phyloP scores from a whole-genome alignment of 495 filamentous ascomycete genomes.

The Aspergillus kassunensis region DNA sequence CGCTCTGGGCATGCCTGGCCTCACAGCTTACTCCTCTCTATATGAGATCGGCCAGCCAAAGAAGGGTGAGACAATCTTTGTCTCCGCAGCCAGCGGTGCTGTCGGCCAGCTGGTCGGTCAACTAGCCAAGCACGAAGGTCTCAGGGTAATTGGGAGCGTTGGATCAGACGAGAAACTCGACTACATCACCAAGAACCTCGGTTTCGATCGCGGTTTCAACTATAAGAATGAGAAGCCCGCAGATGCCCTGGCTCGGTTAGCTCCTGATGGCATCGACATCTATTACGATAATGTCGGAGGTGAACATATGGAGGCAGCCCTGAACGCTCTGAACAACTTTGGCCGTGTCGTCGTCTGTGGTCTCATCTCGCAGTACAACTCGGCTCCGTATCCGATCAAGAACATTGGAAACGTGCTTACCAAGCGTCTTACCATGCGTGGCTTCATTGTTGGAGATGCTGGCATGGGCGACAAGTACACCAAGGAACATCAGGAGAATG shows the following conservation, averaged over 20 bases:
- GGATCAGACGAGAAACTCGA: constrained; percentile 66
- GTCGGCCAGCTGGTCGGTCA: constrained; percentile 84
- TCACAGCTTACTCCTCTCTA: constrained; percentile 77
- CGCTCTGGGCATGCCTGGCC: constrained; percentile 80
- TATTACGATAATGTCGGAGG: constrained; percentile 96
- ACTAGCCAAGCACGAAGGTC: constrained; percentile 80
- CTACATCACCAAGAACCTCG: constrained; percentile 59
- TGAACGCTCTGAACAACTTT: constrained; percentile 63
- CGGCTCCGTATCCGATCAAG: constrained; percentile 59
- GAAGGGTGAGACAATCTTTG: constrained; percentile 85
- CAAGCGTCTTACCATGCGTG: constrained; percentile 61
- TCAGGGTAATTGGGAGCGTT: constrained; percentile 76
- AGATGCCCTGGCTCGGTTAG: constrained; percentile 69
- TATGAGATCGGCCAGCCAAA: constrained; percentile 81
- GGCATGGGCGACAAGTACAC: constrained; percentile 67
- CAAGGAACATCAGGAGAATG: constrained; percentile 74
- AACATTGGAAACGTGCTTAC: constrained; percentile 54
- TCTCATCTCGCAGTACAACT: constrained; percentile 80
- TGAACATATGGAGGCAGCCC: constrained; percentile 74
- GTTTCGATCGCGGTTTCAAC: constrained; percentile 70
- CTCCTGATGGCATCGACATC: constrained; percentile 84
- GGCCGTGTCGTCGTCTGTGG: constrained; percentile 70
- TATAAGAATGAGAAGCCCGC: constrained; percentile 69
- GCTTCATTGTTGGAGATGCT: constrained; percentile 70
- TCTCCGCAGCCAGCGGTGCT: constrained; percentile 76